Conservation (phyloP, 108 stramenopile genomes). For the Schizochytrium sp. region DNA sequence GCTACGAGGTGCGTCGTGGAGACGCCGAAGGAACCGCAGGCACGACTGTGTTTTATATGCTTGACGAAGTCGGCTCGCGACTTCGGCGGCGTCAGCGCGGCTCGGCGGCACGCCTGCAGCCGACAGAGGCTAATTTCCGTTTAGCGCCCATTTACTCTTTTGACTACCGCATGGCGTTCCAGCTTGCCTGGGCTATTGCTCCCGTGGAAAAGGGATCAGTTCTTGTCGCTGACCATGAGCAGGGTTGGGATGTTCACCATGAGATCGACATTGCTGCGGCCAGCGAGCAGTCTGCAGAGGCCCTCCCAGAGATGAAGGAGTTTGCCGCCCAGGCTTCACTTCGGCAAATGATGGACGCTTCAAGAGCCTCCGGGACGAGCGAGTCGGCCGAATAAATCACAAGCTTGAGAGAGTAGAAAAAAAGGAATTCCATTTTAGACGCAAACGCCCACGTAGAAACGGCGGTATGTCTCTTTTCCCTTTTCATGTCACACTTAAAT, state of each 20-base stretch:
- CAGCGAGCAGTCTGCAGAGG: not conserved
- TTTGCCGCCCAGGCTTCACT: slow-evolving; percentile 7
- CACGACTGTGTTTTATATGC: not conserved
- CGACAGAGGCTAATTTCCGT: not conserved
- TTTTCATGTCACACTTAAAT: no score
- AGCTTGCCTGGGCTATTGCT: not conserved
- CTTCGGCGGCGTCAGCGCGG: not conserved
- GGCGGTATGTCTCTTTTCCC: no score
- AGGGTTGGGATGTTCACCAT: not conserved
- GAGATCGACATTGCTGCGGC: not conserved
- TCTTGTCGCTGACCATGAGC: slow-evolving; percentile 6
- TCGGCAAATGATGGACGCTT: not conserved
- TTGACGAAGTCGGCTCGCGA: not conserved
- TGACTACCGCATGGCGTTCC: not conserved
- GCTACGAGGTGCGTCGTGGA: not conserved
- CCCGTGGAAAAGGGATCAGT: not conserved
- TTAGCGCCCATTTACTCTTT: not conserved
- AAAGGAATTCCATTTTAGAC: no score
- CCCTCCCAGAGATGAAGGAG: slow-evolving; percentile 12
- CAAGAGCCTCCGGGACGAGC: not conserved
- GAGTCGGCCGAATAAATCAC: no score
- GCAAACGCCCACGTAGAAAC: no score
- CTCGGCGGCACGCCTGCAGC: not conserved
- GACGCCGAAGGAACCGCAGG: not conserved
- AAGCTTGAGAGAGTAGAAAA: no score